Percentiles rank a stretch among this genome's conserved stretches.
Conservation (phyloP, 768 basidiomycete genomes). For the Lentinula raphanica region DNA sequence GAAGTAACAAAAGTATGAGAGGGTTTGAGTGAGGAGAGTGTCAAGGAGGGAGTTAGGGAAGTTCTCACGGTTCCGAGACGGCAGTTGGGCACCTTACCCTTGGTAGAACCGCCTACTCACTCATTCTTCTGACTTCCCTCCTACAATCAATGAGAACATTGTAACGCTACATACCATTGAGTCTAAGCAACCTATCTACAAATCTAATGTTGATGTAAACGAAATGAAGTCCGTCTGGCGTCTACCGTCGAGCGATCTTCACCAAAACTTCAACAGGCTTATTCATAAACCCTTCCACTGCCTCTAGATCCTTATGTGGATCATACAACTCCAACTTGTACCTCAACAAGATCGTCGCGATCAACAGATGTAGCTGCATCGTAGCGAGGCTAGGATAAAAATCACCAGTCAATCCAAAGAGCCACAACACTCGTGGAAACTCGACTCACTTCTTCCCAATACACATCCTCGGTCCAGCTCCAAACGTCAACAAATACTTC, state of each 20-base stretch:
- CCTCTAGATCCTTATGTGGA: conserved; percentile 3
- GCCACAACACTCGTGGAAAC: no score
- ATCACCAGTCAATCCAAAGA: neutral
- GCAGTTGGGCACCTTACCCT: no score
- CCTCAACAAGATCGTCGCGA: conserved; percentile 3
- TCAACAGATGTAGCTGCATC: conserved; percentile 9
- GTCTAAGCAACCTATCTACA: neutral
- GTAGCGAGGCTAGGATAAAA: neutral
- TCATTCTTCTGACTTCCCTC: no score
- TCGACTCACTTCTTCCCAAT: conserved; percentile 10
- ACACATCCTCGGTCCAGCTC: conserved; percentile 9
- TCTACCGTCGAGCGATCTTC: neutral
- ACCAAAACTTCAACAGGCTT: conserved; percentile 7
- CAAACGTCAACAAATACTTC: conserved; percentile 9
- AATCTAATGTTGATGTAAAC: no score
- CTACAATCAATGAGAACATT: no score
- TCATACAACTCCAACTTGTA: conserved; percentile 6
- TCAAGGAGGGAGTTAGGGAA: no score
- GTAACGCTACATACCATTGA: no score
- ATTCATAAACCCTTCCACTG: conserved; percentile 10
- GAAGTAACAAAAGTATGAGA: no score
- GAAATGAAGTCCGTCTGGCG: neutral
- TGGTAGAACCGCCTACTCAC: no score
- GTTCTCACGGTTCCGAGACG: no score
- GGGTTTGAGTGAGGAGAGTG: no score